Evolutionary conservation across 1,284 basidiomycete species (phyloP).

Genomic region (Violaceomyces palustris): DNA sequence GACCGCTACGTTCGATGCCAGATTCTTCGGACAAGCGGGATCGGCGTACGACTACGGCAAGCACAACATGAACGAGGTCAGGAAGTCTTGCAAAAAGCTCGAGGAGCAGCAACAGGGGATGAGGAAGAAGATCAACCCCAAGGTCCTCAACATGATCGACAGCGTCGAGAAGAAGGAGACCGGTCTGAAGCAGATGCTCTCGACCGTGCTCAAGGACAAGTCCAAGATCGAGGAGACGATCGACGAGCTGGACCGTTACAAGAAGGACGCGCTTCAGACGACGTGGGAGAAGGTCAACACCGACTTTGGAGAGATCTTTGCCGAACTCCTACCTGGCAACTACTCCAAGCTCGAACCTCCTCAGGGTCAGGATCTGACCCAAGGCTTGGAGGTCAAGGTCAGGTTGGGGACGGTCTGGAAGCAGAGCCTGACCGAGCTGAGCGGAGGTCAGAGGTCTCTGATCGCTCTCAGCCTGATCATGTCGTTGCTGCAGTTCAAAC

Average conservation of each 20-base stretch:
- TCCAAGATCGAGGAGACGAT: slow-evolving; percentile 94
- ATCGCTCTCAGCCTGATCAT: slow-evolving; percentile 96
- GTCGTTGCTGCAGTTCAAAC: slow-evolving; percentile 96
- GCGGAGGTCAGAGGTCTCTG: slow-evolving; percentile 91
- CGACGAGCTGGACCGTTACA: slow-evolving; percentile 85
- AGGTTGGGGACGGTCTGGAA: slow-evolving; percentile 94
- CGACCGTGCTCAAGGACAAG: slow-evolving; percentile 86
- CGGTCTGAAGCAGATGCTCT: slow-evolving; percentile 79
- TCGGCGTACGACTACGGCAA: slow-evolving; percentile 76
- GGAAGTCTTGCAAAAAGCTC: slow-evolving; percentile 69
- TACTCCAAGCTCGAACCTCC: slow-evolving; percentile 92
- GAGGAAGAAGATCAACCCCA: slow-evolving; percentile 92
- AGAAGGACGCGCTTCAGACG: slow-evolving; percentile 83
- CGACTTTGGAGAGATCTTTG: slow-evolving; percentile 95
- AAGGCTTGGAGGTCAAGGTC: slow-evolving; percentile 96
- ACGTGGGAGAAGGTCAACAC: slow-evolving; percentile 91
- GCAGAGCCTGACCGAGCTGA: slow-evolving; percentile 89
- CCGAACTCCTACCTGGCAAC: slow-evolving; percentile 90
- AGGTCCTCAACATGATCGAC: slow-evolving; percentile 94
- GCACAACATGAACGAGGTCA: slow-evolving; percentile 66
- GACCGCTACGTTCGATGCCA: slow-evolving; percentile 30
- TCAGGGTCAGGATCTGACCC: slow-evolving; percentile 84
- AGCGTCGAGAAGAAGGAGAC: slow-evolving; percentile 94
- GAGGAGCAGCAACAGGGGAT: slow-evolving; percentile 75
- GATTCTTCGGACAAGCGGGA: slow-evolving; percentile 73